Evolutionary conservation across 2,329 filamentous ascomycete genomes (phyloP), one percentile per base, ranked within the genome.

Genomic region (Aspergillus chevalieri): DNA sequence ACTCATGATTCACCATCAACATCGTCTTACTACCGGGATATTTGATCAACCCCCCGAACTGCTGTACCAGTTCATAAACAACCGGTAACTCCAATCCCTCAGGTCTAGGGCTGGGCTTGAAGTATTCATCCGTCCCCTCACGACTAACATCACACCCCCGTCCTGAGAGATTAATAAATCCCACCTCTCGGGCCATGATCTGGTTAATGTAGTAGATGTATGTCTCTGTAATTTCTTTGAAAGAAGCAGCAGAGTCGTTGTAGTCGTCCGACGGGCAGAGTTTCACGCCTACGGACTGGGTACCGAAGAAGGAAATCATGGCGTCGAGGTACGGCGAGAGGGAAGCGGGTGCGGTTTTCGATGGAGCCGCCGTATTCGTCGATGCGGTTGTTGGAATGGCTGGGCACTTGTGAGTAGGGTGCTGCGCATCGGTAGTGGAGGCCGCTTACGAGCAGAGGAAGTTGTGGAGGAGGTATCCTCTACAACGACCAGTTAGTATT

Each of bases 361-460:
- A 58, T 54, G 12, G 56, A 57, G 47, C 65, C 64, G 33, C 66
- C 66, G 50, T 69, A 69, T 14, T 43, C 45, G 44, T 67, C 65
- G 1, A 55, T 61, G 43, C 66, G 60, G 17, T 26, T 45, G 46
- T 70, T 69, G 14, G 42, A 3, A 22, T 28, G 42, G 14, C 42
- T 43, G 22, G 12, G 1, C 6, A 5, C 8, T 21, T 17, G 22
- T 43, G 4, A 42, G 9, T 42, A 42, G 10, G 6, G n/a, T 6
- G 2, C 4, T 42, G 14, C 22, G 17, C 15, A 10, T 12, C 6
- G 4, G 8, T 2, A 3, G 10, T 42, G 39, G 4, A 15, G 42
- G 12, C 12, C n/a, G 8, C 42, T 26, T 26, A 26, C n/a, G 42
- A 26, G 22, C 42, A 26, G 7, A 43, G 21, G 42, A 43, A 30